phyloP scores from a whole-genome alignment of 108 stramenopile species.

The Cyclotella kingstonii region DNA sequence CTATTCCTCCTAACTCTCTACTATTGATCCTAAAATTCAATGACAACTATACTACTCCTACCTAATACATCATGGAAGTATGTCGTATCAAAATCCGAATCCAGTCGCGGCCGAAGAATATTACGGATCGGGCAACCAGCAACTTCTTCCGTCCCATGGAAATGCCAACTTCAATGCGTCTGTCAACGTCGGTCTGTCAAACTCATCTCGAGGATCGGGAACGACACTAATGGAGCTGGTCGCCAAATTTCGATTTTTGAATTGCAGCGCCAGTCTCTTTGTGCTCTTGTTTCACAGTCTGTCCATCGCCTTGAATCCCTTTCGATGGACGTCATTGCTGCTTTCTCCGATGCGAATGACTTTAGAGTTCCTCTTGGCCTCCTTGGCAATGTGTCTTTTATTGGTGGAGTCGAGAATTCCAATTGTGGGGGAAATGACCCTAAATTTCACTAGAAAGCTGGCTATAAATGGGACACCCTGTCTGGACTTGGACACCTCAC shows the following conservation, averaged over 20 bases:
- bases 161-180: not conserved
- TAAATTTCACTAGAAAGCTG: conserved; percentile 3
- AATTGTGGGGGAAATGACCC: conserved; percentile 16
- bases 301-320: conserved; percentile 21
- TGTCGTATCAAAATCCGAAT: not conserved
- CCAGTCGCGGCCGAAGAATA: conserved; percentile 8
- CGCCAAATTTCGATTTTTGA: conserved; percentile 28
- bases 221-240: conserved; percentile 22
- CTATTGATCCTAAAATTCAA: too few species aligned
- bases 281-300: conserved; percentile 16
- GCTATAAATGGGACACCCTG: not conserved
- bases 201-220: conserved; percentile 28
- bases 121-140: not conserved
- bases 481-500: conserved; percentile 23
- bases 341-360: conserved; percentile 10
- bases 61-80: too few species aligned
- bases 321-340: conserved; percentile 10
- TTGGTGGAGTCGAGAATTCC: conserved; percentile 23
- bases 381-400: conserved; percentile 5
- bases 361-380: conserved; percentile 8
- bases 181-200: conserved; percentile 19
- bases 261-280: conserved; percentile 12
- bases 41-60: too few species aligned
- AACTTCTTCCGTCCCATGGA: not conserved
- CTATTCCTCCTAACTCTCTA: too few species aligned